Base-by-base conservation (phyloP, 2,329 filamentous ascomycete species). In the Alternaria ethzedia region DNA sequence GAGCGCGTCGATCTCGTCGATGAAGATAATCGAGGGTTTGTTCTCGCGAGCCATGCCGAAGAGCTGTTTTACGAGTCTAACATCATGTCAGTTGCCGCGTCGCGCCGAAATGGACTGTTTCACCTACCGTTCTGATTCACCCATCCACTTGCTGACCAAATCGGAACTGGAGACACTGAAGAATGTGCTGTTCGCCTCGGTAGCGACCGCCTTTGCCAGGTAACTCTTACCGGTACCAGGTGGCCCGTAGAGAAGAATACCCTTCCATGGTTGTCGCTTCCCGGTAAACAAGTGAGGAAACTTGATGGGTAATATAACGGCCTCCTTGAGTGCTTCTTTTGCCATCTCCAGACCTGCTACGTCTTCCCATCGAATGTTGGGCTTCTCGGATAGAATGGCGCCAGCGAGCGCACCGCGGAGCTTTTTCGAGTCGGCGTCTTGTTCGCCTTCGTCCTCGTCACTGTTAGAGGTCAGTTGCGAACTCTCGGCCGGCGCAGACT, bases 131-230 rank as follows among this genome's bases (percentile, higher is more conserved):
- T 99, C 96, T 85, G 92, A 96, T 82, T 99, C 96, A 84, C 96
- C 96, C 96, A 99, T 99, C 96, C 96, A 99, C 80, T 99, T 99
- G 80, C 93, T 97, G 65, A 99, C 96, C 81, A 99, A 81, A 79
- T 99, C 96, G 78, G 93, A 97, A 86, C 93, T 97, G 82, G 93
- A 97, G 70, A 99, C 95, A 77, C 94, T 97, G 87, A 99, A 99
- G 80, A 99, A 99, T 4, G 96, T 98, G 82, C 94, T 97, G 82
- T 99, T 98, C 63, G 96, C 96, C 82, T 99, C 96, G 17, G 96
- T 99, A 57, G 96, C 96, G 54, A 99, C 95, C 3, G 96, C 96
- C 82, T 98, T 99, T 66, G 96, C 96, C 57, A 99, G 85, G 81
- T 97, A 97, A 85, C 92, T 96, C 85, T 99, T 99, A 83, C 96